phyloP scores from a whole-genome alignment of 805 yeast species.

The Candida germanica region DNA sequence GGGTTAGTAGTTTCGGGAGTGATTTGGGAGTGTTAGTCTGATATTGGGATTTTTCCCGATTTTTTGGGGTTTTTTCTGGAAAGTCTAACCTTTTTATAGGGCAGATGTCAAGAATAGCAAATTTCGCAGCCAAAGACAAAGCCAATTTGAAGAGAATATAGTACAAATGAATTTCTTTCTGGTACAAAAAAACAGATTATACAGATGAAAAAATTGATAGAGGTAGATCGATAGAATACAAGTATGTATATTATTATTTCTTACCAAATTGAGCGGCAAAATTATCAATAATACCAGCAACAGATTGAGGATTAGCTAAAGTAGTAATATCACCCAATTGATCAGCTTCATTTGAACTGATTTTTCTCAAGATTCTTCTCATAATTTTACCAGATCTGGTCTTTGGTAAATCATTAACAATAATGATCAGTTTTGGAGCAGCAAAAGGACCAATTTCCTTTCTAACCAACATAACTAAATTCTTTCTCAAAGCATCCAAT shows the following conservation, averaged over 20 bases:
- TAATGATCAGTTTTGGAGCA: constrained; percentile 70
- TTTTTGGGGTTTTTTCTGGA: too few relatives aligned
- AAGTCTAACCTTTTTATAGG: too few relatives aligned
- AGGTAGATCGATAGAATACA: too few relatives aligned
- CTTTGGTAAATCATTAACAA: constrained; percentile 78
- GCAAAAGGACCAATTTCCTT: constrained; percentile 85
- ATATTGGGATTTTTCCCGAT: too few relatives aligned
- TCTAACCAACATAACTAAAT: constrained; percentile 66
- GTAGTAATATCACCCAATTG: constrained; percentile 80
- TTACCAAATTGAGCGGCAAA: constrained; percentile 40
- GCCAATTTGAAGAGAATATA: too few relatives aligned
- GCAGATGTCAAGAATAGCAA: too few relatives aligned
- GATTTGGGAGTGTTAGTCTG: too few relatives aligned
- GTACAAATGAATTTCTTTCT: too few relatives aligned
- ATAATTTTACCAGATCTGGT: constrained; percentile 84
- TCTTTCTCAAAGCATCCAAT: constrained; percentile 54
- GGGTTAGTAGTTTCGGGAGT: too few relatives aligned
- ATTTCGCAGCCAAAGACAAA: too few relatives aligned
- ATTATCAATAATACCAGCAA: constrained; percentile 56
- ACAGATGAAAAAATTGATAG: too few relatives aligned
- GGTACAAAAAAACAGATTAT: too few relatives aligned
- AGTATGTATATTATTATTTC: constrained; percentile 24
- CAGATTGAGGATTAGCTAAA: constrained; percentile 72
- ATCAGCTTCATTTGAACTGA: constrained; percentile 72
- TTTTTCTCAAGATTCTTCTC: constrained; percentile 81